Evolutionary conservation across 108 stramenopile species (phyloP).

Genomic region (Halocafeteria seosinensis): DNA sequence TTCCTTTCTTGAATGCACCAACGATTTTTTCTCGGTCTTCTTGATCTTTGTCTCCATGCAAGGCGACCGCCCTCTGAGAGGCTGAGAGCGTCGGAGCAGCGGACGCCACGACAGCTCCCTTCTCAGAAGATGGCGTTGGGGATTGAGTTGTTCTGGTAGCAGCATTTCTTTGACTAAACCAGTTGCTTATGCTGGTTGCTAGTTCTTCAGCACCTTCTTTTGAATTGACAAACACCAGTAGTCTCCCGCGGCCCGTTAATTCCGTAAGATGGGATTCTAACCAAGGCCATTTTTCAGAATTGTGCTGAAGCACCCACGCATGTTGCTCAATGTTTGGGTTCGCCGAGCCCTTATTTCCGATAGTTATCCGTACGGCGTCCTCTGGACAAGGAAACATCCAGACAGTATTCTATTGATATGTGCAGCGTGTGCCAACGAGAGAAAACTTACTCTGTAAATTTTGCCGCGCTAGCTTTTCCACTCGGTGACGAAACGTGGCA

Average conservation of each 20-base stretch:
- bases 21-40: slow-evolving; percentile 64
- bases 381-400: slow-evolving; percentile 33
- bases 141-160: no score
- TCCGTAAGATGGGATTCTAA: no score
- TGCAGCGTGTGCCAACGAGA: no score
- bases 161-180: no score
- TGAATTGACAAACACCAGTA: no score
- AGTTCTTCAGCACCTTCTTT: no score
- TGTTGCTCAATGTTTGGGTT: slow-evolving; percentile 87
- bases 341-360: slow-evolving; percentile 81
- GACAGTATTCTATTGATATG: slow-evolving; percentile 59
- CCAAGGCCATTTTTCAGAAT: no score
- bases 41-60: slow-evolving; percentile 94
- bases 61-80: slow-evolving; percentile 36
- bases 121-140: no score
- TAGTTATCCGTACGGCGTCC: slow-evolving; percentile 47
- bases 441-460: no score
- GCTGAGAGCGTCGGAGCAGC: slow-evolving; percentile 19
- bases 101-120: no score
- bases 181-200: no score
- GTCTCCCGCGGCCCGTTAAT: no score
- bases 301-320: slow-evolving; percentile 51
- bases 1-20: slow-evolving; percentile 66
- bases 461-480: slow-evolving; percentile 70
- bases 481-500: slow-evolving; percentile 85